A percentile compares a stretch with the other conserved stretches of the same genome.
Conservation (phyloP, 2,329 filamentous ascomycete species). For the Blastomyces emzantsi region DNA sequence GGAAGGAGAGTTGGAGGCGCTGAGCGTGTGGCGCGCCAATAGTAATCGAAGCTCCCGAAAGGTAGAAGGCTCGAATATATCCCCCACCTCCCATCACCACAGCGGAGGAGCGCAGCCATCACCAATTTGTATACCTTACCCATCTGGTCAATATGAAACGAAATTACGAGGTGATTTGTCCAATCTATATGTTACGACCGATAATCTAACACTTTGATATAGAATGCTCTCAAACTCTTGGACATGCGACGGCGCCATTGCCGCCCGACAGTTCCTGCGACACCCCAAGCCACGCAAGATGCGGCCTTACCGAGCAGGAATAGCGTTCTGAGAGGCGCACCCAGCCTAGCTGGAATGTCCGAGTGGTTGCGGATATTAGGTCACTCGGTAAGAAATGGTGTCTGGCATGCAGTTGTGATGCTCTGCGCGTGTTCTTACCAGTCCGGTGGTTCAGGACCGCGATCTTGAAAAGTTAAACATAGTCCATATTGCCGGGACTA, state of each 20-base stretch:
- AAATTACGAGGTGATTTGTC: neutral
- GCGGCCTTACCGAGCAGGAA: conserved; percentile 4
- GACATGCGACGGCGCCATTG: neutral
- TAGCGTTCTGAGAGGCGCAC: conserved; percentile 19
- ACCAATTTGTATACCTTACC: neutral
- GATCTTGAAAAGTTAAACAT: conserved; percentile 56
- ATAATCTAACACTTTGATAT: neutral
- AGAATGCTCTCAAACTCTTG: conserved; percentile 8
- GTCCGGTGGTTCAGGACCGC: conserved; percentile 16
- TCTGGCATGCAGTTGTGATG: neutral
- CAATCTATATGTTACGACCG: neutral
- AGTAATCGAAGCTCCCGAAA: neutral
- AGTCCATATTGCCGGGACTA: conserved; percentile 65
- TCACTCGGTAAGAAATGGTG: conserved; percentile 21
- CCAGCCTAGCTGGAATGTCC: conserved; percentile 26
- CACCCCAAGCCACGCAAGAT: neutral
- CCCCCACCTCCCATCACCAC: neutral
- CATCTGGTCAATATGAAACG: neutral
- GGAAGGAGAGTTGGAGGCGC: neutral
- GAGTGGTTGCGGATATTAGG: conserved; percentile 26
- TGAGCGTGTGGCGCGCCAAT: neutral
- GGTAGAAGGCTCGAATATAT: neutral
- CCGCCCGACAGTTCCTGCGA: neutral
- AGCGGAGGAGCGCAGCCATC: no score
- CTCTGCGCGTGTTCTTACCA: conserved; percentile 4